Evolutionary conservation across 345 rosid genomes (phyloP), one percentile per base, ranked within the genome.

Genomic region (Syzygium aqueum): DNA sequence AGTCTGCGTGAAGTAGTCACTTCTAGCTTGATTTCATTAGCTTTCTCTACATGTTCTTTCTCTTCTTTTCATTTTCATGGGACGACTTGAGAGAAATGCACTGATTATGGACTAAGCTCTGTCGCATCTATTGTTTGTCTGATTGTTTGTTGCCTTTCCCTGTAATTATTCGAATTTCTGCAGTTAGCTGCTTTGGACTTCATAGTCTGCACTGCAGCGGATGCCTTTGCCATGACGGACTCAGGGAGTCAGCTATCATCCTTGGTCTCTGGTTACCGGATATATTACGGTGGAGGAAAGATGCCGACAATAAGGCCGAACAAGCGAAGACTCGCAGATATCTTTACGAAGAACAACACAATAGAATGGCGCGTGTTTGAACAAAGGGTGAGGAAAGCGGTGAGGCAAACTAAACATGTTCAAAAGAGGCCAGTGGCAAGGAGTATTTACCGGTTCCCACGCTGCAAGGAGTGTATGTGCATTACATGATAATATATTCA

Each of bases 211-310:
- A 91, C 96, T 5, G 96, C 98, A 51, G 89, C 99, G 0, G 93
- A 95, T 89, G 98, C 98, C 85, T 97, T 97, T 91, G 97, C 99
- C 37, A 96, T 97, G 99, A 95, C 99, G 5, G 99, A 96, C 90
- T 96, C 99, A 0, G 99, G 99, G 61, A 97, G 99, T 89, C 99
- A 92, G 85, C 88, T 97, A 46, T 96, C 99, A 43, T 96, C 99
- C 85, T 88, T 95, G 88, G 97, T 98, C 9, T 95, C 99, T 23
- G 99, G 99, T 84, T 95, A 92, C 87, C 90, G 98, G 84, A 96
- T 94, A 87, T 95, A 95, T 86, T 94, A 92, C 53, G 99, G 99
- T 10, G 98, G 96, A 40, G 99, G 99, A 59, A 93, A 88, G 90
- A 97, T 97, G 99, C 98, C 98, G 23, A 96, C 98, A 50, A 96